phyloP scores from a whole-genome alignment of 75 land plant species.

The Larix kaempferi region DNA sequence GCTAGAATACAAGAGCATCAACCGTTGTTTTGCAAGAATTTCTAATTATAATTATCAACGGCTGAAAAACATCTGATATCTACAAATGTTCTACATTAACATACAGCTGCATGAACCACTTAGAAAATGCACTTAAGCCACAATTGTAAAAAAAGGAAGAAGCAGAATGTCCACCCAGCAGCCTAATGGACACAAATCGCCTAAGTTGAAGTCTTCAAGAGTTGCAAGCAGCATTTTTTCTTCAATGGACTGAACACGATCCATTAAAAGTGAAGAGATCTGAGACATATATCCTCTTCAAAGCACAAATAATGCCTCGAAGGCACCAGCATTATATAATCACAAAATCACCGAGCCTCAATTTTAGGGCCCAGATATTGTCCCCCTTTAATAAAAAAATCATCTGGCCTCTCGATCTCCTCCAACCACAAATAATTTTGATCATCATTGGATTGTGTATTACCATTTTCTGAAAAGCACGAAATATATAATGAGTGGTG shows the following conservation, averaged over 20 bases:
- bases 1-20: not conserved
- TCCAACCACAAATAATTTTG: slow-evolving; percentile 22
- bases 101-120: not conserved
- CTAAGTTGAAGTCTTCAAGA: not conserved
- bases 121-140: not conserved
- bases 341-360: not conserved
- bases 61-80: slow-evolving; percentile 6
- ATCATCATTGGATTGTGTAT: not conserved
- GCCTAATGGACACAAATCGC: not conserved
- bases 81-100: not conserved
- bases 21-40: slow-evolving; percentile 3
- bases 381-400: slow-evolving; percentile 16
- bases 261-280: not conserved
- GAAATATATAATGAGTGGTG: not conserved
- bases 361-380: slow-evolving; percentile 27
- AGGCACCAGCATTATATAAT: not conserved
- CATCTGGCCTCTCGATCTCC: slow-evolving; percentile 22
- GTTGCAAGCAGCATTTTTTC: not conserved
- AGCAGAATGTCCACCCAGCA: not conserved
- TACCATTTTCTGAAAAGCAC: slow-evolving; percentile 8
- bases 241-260: not conserved
- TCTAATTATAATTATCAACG: slow-evolving; percentile 9
- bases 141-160: slow-evolving; percentile 1
- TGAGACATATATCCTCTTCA: not conserved
- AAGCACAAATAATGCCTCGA: not conserved